These are phyloP conservation scores for Diaporthe longicolla DNA, from an alignment of 2,329 filamentous ascomycete species.

Conservation along the genomic window DNA sequence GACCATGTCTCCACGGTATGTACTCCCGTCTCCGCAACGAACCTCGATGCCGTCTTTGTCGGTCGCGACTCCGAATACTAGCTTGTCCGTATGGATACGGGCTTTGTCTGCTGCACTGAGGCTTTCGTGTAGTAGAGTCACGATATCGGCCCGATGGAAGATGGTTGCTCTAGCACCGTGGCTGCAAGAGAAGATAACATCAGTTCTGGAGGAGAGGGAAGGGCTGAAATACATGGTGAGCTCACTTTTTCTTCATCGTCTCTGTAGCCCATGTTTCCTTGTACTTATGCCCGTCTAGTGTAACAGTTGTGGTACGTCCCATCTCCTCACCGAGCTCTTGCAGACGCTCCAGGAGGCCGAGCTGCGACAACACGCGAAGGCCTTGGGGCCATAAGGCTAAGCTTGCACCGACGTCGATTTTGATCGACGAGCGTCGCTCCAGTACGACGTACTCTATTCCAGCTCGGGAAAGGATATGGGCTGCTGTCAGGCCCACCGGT, in stretches of 20 bases:
- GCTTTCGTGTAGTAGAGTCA: slow-evolving; percentile 14
- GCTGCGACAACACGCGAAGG: slow-evolving; percentile 52
- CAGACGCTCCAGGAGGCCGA: slow-evolving; percentile 52
- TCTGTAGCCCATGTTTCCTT: slow-evolving; percentile 8
- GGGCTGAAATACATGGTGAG: background rate
- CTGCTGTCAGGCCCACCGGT: slow-evolving; percentile 49
- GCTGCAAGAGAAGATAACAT: background rate
- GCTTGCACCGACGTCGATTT: slow-evolving; percentile 50
- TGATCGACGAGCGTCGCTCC: slow-evolving; percentile 49
- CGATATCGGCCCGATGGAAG: slow-evolving; percentile 34
- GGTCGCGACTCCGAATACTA: slow-evolving; percentile 1
- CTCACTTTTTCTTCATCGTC: background rate
- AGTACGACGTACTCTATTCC: slow-evolving; percentile 57
- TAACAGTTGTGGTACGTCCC: background rate
- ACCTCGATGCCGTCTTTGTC: background rate
- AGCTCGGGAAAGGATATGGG: slow-evolving; percentile 49
- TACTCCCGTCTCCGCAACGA: slow-evolving; percentile 24
- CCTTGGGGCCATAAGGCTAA: slow-evolving; percentile 50
- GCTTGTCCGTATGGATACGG: background rate
- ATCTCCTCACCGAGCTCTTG: slow-evolving; percentile 23
- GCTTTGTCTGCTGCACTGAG: slow-evolving; percentile 20
- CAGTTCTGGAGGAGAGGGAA: background rate
- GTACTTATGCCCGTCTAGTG: background rate
- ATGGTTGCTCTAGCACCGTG: slow-evolving; percentile 15
- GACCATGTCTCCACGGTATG: slow-evolving; percentile 53